Percentiles rank a stretch among this genome's conserved stretches.
Evolutionary conservation across 768 basidiomycete genomes (phyloP).

Genomic region (Boletus barrowsii): DNA sequence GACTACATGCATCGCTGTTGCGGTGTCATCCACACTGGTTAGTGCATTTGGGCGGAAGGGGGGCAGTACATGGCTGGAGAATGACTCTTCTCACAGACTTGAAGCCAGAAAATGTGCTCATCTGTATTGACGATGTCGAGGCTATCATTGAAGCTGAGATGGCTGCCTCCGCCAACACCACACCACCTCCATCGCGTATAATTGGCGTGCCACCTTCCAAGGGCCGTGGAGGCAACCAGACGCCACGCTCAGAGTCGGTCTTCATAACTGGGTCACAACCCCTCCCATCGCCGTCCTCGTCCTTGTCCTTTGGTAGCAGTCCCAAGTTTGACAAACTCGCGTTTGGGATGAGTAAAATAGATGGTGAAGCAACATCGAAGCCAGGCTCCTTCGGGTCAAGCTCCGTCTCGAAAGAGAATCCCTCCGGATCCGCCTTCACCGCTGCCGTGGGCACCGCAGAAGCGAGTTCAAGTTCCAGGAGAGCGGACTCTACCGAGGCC

Average conservation of each 20-base stretch:
- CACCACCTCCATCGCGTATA: conserved; percentile 53
- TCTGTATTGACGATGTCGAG: conserved; percentile 96
- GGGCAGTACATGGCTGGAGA: neutral
- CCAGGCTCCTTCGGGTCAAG: conserved; percentile 31
- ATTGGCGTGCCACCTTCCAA: conserved; percentile 93
- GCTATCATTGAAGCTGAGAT: conserved; percentile 85
- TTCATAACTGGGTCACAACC: conserved; percentile 94
- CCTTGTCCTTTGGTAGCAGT: conserved; percentile 63
- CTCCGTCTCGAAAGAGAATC: conserved; percentile 22
- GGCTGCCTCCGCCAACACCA: conserved; percentile 37
- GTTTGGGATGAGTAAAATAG: conserved; percentile 93
- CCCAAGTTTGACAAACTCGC: conserved; percentile 84
- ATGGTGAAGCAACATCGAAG: conserved; percentile 39
- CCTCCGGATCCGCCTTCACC: conserved; percentile 16
- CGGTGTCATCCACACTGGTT: conserved; percentile 93
- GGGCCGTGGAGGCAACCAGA: conserved; percentile 94
- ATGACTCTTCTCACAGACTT: conserved; percentile 53
- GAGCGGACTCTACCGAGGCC: conserved; percentile 39
- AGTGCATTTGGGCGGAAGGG: conserved; percentile 8
- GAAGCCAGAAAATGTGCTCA: conserved; percentile 97
- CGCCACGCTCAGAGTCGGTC: conserved; percentile 76
- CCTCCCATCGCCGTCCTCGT: conserved; percentile 80
- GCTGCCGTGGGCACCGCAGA: conserved; percentile 13
- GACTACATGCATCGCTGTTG: conserved; percentile 99
- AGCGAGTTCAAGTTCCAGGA: conserved; percentile 12